A percentile compares a stretch with the other conserved stretches of the same genome.
Evolutionary conservation across 306 rosid genomes (phyloP).

Genomic region (Ochetophila trinervis): DNA sequence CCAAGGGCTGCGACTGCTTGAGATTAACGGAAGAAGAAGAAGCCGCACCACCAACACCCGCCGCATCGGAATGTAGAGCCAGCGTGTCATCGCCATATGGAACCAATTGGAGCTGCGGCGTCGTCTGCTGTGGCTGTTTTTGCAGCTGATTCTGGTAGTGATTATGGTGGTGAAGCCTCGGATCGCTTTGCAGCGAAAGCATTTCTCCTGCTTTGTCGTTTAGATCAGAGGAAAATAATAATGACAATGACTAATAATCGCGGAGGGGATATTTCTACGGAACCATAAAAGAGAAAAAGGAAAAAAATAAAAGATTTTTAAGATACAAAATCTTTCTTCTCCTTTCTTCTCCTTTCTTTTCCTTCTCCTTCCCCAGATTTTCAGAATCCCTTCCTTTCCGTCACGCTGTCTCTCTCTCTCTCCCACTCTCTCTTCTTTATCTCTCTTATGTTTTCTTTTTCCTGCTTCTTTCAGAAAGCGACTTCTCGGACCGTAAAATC

Average conservation of each 20-base stretch:
- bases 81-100: slow-evolving; percentile 17
- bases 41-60: neutral
- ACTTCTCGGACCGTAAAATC: slow-evolving; percentile 5
- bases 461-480: neutral
- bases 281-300: neutral
- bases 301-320: neutral
- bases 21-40: slow-evolving; percentile 9
- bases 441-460: neutral
- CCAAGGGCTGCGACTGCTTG: slow-evolving; percentile 25
- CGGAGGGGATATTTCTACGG: neutral
- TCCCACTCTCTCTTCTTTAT: neutral
- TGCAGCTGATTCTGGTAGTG: slow-evolving; percentile 7
- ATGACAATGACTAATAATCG: too few relatives aligned
- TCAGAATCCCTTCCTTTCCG: too few relatives aligned
- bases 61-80: neutral
- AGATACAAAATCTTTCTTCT: too few relatives aligned
- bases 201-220: slow-evolving; percentile 6
- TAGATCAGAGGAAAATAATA: slow-evolving; percentile 10
- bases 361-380: too few relatives aligned
- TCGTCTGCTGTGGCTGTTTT: neutral
- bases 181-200: slow-evolving; percentile 28
- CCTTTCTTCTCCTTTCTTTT: neutral
- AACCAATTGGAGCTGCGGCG: slow-evolving; percentile 9
- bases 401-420: neutral
- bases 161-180: slow-evolving; percentile 8